Percentiles rank a stretch among this genome's conserved stretches.
Conservation (phyloP, 2,329 filamentous ascomycete species). For the Thelonectria olida region DNA sequence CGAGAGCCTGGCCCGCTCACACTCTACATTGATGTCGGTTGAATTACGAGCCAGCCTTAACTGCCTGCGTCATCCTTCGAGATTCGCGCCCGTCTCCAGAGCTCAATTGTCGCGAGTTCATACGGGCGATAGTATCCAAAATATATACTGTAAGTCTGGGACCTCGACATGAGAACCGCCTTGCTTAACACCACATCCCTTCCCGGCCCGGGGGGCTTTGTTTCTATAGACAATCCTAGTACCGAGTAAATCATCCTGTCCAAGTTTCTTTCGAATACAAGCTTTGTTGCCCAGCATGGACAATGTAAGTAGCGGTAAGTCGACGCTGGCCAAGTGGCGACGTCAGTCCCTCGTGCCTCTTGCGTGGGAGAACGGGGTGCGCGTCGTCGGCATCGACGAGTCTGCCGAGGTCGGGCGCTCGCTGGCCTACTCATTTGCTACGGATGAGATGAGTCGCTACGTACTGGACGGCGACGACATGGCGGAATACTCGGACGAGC, state of each 20-base stretch:
- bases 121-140: slow-evolving; percentile 65
- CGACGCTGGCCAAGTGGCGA: slow-evolving; percentile 41
- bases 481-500: slow-evolving; percentile 67
- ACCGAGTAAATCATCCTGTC: slow-evolving; percentile 31
- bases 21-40: slow-evolving; percentile 68
- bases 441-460: slow-evolving; percentile 79
- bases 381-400: slow-evolving; percentile 71
- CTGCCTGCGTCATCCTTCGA: slow-evolving; percentile 64
- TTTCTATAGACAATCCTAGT: slow-evolving; percentile 28
- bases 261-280: neutral
- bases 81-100: slow-evolving; percentile 67
- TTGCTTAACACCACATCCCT: slow-evolving; percentile 37
- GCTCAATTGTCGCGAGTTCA: slow-evolving; percentile 63
- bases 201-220: slow-evolving; percentile 15
- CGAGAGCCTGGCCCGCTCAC: slow-evolving; percentile 42
- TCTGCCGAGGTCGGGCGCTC: slow-evolving; percentile 76
- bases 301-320: slow-evolving; percentile 46
- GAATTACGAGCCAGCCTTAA: slow-evolving; percentile 64
- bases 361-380: slow-evolving; percentile 65
- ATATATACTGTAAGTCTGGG: slow-evolving; percentile 56
- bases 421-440: slow-evolving; percentile 80
- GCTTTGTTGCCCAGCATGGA: slow-evolving; percentile 52
- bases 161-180: slow-evolving; percentile 12
- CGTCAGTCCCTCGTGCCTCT: slow-evolving; percentile 60
- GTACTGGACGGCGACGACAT: slow-evolving; percentile 78